Evolutionary conservation across 1,284 basidiomycete genomes (phyloP).

Genomic region (Ceratobasidium sp.): DNA sequence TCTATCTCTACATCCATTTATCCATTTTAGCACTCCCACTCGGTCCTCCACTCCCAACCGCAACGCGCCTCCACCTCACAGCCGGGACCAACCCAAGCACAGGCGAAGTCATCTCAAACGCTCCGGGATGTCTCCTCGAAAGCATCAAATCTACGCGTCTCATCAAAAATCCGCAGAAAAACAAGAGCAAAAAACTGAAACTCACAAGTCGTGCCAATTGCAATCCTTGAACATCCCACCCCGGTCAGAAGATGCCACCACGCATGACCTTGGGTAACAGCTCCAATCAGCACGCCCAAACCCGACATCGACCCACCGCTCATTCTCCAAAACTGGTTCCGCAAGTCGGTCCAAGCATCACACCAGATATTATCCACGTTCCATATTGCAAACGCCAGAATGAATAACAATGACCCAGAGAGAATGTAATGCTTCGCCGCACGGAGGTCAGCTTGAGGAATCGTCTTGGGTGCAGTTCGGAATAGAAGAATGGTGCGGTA

Average conservation of each 20-base stretch:
- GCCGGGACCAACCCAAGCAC: conserved; percentile 18
- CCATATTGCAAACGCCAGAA: conserved; percentile 63
- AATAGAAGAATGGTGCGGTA: conserved; percentile 56
- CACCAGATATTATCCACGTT: conserved; percentile 67
- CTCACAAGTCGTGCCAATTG: conserved; percentile 58
- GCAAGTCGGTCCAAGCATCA: conserved; percentile 52
- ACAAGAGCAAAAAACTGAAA: conserved; percentile 8
- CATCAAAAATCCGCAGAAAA: too few species aligned
- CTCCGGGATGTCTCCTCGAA: conserved; percentile 32
- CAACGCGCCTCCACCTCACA: conserved; percentile 11
- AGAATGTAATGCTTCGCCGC: conserved; percentile 53
- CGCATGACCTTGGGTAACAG: conserved; percentile 55
- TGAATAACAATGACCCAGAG: conserved; percentile 56
- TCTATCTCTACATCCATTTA: conserved; percentile 16
- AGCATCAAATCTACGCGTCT: conserved; percentile 20
- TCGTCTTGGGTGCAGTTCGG: conserved; percentile 47
- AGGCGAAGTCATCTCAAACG: conserved; percentile 27
- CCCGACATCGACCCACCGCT: background rate
- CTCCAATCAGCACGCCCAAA: conserved; percentile 42
- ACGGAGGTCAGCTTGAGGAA: conserved; percentile 49
- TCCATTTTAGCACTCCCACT: conserved; percentile 32
- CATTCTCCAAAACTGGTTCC: conserved; percentile 50
- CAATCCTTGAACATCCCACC: conserved; percentile 61
- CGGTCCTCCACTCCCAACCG: conserved; percentile 1
- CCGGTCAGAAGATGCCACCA: conserved; percentile 67